Base-by-base conservation (phyloP, 331 rosid species). In the Acacia concinna region DNA sequence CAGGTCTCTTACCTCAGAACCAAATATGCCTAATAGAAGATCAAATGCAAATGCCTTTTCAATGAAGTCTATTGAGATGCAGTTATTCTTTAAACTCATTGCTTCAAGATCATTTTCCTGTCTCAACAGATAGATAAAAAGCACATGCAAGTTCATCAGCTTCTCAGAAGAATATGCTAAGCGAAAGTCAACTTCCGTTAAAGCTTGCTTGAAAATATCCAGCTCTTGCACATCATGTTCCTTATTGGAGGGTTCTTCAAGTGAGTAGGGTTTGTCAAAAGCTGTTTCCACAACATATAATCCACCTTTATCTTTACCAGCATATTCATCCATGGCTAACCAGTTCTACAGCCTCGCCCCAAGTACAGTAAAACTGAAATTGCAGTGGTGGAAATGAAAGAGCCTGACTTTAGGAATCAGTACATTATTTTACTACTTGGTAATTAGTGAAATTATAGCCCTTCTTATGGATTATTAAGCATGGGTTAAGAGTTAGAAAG, bases 1-100 rank as follows among this genome's bases (percentile, higher is more conserved):
- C 88, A 96, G 88, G 89, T 88, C 97, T 90, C 90, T 89, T 80
- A 88, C 97, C 92, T 93, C 99, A 18, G 92, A 89, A 81, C 88
- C 92, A 71, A 96, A 89, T 81, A 96, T 79, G 78, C 85, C 87
- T 54, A 92, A 93, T 86, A 91, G 84, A 51, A 90, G 87, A 86
- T 91, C 94, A 77, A 89, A 86, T 54, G 77, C 73, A 89, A 93
- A 81, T 34, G 88, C 88, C 85, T 86, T 89, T 81, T 87, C 94
- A 80, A 89, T 73, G 18, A 83, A 85, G 35, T 79, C 91, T 13
- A 64, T 77, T 14, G 89, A 78, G 65, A 84, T 38, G 78, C 77
- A 64, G 84, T 79, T 73, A 82, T 84, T 82, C 75, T 63, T 73
- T 6, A 83, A 62, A 38, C 78, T 85, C 89, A 88, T 77, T 59